Evolutionary conservation across 768 basidiomycete genomes (phyloP), one percentile per base, ranked within the genome.

Genomic region (Rhodotorula taiwanensis): DNA sequence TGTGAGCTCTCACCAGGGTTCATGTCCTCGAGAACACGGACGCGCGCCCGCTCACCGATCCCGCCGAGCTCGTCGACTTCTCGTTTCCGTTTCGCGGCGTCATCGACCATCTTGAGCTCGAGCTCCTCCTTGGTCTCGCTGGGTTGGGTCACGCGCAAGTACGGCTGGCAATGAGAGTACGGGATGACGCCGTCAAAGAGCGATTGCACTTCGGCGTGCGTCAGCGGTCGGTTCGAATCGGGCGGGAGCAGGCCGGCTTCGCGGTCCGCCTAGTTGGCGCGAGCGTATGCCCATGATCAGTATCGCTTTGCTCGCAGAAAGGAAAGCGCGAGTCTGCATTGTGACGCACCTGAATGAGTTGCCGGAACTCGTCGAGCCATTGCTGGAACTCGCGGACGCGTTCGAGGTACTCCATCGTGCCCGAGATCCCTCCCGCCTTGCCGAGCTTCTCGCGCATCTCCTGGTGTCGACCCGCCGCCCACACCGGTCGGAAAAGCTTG

Each of bases 401-500:
- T 33, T 78, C 80, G 11, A 81, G 74, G 70, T 84, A 87, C 51
- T 77, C 76, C 31, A 75, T 75, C 53, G 77, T 77, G 27, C 74
- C 73, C 73, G 18, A 72, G 50, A 76, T 34, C 66, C 72, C 31
- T 30, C 67, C 47, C 20, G 52, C 42, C 51, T 76, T 79, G 10
- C 88, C 88, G 25, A 97, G 76, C 72, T 77, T 77, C 60, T 88
- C 84, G 45, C 94, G 79, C 62, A 95, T 74, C 72, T 92, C 90
- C 4, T 76, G 79, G 69, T 89, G 83, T 11, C 67, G 60, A 2
- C 53, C 78, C 74, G 27, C 72, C 20, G 75, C 77, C 36, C 97
- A 78, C 0, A 84, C 86, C 0, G 89, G 89, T 0, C 86, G 84
- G 77, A 95, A 81, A 39, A 99, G 75, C 76, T 95, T 89, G 82